Evolutionary conservation across 352 stramenopile genomes (phyloP).

Genomic region (Phytophthora meadii): DNA sequence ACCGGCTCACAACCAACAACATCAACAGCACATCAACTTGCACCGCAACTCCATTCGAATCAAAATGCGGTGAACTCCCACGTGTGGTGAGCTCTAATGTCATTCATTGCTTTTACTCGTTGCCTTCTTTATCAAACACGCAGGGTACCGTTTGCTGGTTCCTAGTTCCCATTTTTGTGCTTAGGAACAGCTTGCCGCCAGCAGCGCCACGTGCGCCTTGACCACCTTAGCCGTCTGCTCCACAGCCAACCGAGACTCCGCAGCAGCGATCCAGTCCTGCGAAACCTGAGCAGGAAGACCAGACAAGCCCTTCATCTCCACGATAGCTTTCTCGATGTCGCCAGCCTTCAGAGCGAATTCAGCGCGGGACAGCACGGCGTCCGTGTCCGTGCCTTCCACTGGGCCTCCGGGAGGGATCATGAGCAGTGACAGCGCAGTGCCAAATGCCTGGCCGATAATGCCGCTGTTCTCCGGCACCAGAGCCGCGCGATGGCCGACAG

Average conservation of each 20-base stretch:
- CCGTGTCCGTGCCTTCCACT: constrained; percentile 74
- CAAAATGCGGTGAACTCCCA: constrained; percentile 13
- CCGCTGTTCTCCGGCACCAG: constrained; percentile 76
- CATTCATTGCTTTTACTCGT: constrained; percentile 36
- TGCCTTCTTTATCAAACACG: constrained; percentile 35
- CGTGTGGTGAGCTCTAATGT: constrained; percentile 7
- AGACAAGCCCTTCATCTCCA: constrained; percentile 72
- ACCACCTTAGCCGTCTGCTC: constrained; percentile 87
- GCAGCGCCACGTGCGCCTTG: constrained; percentile 81
- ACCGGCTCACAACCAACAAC: background rate
- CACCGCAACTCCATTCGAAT: too few species aligned
- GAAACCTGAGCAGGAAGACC: constrained; percentile 74
- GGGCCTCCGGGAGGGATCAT: constrained; percentile 82
- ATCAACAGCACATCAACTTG: too few species aligned
- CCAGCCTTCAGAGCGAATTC: constrained; percentile 86
- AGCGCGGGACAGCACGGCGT: constrained; percentile 80
- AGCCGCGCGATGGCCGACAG: constrained; percentile 66
- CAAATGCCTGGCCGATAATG: constrained; percentile 78
- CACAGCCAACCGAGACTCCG: constrained; percentile 76
- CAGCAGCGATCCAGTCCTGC: constrained; percentile 78
- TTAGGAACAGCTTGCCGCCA: constrained; percentile 87
- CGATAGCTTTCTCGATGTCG: constrained; percentile 76
- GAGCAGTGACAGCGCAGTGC: constrained; percentile 68
- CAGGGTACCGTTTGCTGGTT: constrained; percentile 19
- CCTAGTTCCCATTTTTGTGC: constrained; percentile 2